Conservation (phyloP, 768 basidiomycete species). For the Phylloporus sp. region DNA sequence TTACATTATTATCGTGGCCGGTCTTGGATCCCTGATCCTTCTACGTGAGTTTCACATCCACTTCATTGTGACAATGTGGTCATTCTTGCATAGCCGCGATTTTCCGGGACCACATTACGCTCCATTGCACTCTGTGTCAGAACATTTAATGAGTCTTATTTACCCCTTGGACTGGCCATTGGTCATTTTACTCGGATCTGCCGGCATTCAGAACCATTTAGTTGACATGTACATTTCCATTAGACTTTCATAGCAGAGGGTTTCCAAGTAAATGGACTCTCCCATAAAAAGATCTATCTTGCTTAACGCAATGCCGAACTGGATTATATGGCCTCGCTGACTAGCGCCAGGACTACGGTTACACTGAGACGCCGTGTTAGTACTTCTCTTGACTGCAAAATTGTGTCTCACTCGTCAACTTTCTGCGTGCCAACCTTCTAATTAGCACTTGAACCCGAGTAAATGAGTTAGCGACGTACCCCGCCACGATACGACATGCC, state of each 20-base stretch:
- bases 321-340: conserved; percentile 52
- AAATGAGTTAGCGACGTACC: conserved; percentile 43
- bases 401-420: conserved; percentile 66
- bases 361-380: conserved; percentile 42
- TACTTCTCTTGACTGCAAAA: background rate
- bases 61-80: background rate
- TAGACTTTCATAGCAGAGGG: conserved; percentile 23
- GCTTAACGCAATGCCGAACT: background rate
- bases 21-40: conserved; percentile 76
- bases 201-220: conserved; percentile 20
- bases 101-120: conserved; percentile 74
- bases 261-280: conserved; percentile 12
- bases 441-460: conserved; percentile 6
- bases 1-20: conserved; percentile 69
- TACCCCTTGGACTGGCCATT: conserved; percentile 8
- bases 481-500: conserved; percentile 67
- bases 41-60: conserved; percentile 54
- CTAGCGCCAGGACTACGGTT: conserved; percentile 63
- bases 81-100: conserved; percentile 52
- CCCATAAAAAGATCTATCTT: background rate
- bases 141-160: conserved; percentile 59
- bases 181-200: conserved; percentile 10
- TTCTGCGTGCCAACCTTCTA: conserved; percentile 43
- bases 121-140: conserved; percentile 80
- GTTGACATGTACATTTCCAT: conserved; percentile 24